phyloP scores from a whole-genome alignment of 2,329 filamentous ascomycete genomes.

The Decorospora gaudefroyi region DNA sequence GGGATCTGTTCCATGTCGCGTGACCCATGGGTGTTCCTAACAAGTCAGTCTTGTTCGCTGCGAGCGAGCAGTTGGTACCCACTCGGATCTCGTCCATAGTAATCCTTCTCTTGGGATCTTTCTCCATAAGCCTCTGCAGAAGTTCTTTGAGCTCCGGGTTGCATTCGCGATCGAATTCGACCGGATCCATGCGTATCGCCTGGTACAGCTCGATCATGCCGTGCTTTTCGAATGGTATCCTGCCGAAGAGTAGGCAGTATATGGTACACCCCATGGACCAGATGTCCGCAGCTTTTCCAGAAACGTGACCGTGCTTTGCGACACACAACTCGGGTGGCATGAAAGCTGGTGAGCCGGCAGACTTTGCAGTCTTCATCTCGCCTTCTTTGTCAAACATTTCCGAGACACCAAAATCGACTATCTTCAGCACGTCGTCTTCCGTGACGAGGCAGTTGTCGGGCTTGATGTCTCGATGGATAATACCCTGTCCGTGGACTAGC shows the following conservation, averaged over 20 bases:
- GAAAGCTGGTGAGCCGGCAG: conserved; percentile 92
- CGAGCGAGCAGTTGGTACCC: conserved; percentile 42
- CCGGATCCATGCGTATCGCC: conserved; percentile 74
- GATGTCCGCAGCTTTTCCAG: conserved; percentile 87
- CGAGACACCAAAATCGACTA: conserved; percentile 98
- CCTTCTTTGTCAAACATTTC: conserved; percentile 94
- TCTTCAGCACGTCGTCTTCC: conserved; percentile 89
- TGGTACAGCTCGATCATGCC: conserved; percentile 87
- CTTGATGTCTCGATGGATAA: conserved; percentile 97
- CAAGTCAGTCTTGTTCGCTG: conserved; percentile 16
- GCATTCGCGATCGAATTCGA: conserved; percentile 65
- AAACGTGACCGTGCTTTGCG: conserved; percentile 81
- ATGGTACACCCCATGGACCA: conserved; percentile 98
- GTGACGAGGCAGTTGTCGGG: conserved; percentile 94
- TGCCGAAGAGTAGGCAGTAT: conserved; percentile 88
- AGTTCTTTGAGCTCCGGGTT: conserved; percentile 74
- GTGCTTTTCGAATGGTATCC: conserved; percentile 80
- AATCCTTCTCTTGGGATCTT: conserved; percentile 81
- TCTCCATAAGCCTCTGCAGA: conserved; percentile 75
- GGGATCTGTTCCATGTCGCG: conserved; percentile 74
- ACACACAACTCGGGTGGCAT: conserved; percentile 91
- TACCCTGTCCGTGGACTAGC: conserved; percentile 86
- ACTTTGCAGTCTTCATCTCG: conserved; percentile 89
- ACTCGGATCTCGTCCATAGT: conserved; percentile 81
- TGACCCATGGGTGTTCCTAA: conserved; percentile 93